Evolutionary conservation across 129 eudicot species (phyloP), one percentile per base, ranked within the genome.

Genomic region (Apium graveolens): DNA sequence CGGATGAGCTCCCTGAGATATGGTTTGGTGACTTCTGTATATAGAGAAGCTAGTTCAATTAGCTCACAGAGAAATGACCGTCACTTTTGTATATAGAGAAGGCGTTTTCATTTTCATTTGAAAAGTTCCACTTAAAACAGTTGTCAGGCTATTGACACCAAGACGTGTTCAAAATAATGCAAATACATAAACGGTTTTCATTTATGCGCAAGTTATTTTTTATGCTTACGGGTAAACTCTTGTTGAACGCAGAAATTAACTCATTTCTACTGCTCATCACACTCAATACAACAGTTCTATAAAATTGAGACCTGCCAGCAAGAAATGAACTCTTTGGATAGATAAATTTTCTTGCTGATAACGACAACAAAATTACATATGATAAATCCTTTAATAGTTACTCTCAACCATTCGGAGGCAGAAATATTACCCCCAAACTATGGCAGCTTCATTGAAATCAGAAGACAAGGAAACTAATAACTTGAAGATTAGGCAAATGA

Each of bases 401-500:
- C 41, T 7, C 41, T 18, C 24, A 2, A 17, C 14, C 29, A 3
- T 70, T 20, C 5, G 7, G 29, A 8, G 74, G 74, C 46, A 37
- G 24, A 70, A 20, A 72, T 41, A 72, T 9, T 7, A 9, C 11
- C 53, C 12, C 49, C 53, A 72, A 44, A 73, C 18, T 26, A 70
- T 1, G n/a, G 77, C 35, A 73, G 49, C 57, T 26, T 74, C 39
- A 74, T 60, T 27, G 57, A 73, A 43, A 42, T 24, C 41, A 2
- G 27, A 44, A 74, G 27, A n/a, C 11, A 27, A 74, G n/a, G 18
- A 44, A 43, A 31, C 77, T n/a, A 74, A 27, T 18, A 12, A 8
- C 49, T 60, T 73, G 35, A 73, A 73, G 53, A 73, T 73, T 73
- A 35, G 4, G 55, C 37, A n/a, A 42, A 38, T 60, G 68, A 60